phyloP scores from a whole-genome alignment of 805 yeast species.

The Ogataea glucozyma region DNA sequence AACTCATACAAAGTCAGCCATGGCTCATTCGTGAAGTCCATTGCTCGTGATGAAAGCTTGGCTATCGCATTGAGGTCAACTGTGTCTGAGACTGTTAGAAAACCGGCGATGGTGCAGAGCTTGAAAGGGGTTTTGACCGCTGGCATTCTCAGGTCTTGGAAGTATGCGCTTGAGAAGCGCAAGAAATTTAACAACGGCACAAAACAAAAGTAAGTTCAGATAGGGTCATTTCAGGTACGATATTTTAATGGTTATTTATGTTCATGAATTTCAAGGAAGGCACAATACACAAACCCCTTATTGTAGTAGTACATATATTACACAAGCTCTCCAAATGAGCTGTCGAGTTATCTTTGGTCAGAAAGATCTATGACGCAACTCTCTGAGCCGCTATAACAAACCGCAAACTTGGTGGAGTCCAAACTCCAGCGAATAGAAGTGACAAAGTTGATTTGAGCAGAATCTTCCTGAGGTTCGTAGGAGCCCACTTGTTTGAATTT shows the following conservation, averaged over 20 bases:
- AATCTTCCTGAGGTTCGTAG: conserved; percentile 28
- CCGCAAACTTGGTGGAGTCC: conserved; percentile 26
- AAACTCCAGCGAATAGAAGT: conserved; percentile 30
- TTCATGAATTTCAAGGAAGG: neutral
- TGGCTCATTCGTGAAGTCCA: conserved; percentile 40
- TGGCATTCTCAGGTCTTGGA: conserved; percentile 67
- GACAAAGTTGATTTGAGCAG: conserved; percentile 17
- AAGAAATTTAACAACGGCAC: conserved; percentile 31
- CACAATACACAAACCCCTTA: neutral
- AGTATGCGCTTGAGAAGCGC: conserved; percentile 76
- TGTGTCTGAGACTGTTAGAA: conserved; percentile 57
- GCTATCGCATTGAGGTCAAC: conserved; percentile 37
- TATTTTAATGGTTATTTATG: conserved; percentile 4
- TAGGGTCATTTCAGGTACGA: no score
- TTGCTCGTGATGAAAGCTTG: conserved; percentile 44
- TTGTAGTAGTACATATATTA: conserved; percentile 12
- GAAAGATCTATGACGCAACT: conserved; percentile 29
- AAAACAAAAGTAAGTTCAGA: conserved; percentile 5
- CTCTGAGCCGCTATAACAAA: conserved; percentile 28
- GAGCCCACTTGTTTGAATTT: conserved; percentile 19
- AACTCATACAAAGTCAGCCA: conserved; percentile 23
- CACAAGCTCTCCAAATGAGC: neutral
- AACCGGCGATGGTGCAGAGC: conserved; percentile 75
- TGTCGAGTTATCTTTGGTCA: neutral
- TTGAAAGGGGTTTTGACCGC: conserved; percentile 86